Base-by-base conservation (phyloP, 2,329 filamentous ascomycete genomes). In the Stagonosporopsis tanaceti region DNA sequence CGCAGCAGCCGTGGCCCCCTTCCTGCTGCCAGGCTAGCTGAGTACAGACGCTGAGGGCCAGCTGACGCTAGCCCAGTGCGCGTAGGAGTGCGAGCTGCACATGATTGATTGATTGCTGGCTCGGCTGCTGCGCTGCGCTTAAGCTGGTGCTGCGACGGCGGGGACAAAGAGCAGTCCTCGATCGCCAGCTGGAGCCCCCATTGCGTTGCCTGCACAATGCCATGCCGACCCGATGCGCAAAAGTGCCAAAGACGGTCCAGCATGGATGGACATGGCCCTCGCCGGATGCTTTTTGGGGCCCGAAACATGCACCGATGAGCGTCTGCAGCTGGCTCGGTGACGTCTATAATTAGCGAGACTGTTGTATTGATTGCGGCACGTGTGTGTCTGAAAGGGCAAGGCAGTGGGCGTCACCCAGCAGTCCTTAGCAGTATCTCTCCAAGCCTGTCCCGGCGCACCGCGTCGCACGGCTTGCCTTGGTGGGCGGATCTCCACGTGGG, bases 311-410 rank as follows among this genome's bases (percentile, higher is more conserved):
- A 53, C 56, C 55, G 41, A 63, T 66, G 59, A 48, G 60, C 48
- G 40, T 59, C 50, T 38, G 44, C 42, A 44, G 53, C 53, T 41
- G 53, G 61, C 54, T 58, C 60, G 54, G 60, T 60, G 64, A 60
- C 53, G 48, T 47, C 70, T 74, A 74, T 69, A 69, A 67, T 69
- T 74, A 74, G 68, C 47, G 38, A 39, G 45, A 39, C 28, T 51
- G 47, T 57, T 66, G 69, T 75, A 74, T 74, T 72, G 71, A 66
- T 56, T 72, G 65, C 67, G 67, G 72, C 71, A 75, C 71, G 67
- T 73, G 72, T 72, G 59, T 39, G 51, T 53, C 63, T 47, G 52
- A 70, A 67, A 59, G 50, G 60, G 68, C 62, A 65, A 58, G 61
- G 20, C 20, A 20, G 37, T 17, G 37, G 35, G 66, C 65, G 66